Conservation (phyloP, 345 rosid species). For the Excoecaria agallocha region DNA sequence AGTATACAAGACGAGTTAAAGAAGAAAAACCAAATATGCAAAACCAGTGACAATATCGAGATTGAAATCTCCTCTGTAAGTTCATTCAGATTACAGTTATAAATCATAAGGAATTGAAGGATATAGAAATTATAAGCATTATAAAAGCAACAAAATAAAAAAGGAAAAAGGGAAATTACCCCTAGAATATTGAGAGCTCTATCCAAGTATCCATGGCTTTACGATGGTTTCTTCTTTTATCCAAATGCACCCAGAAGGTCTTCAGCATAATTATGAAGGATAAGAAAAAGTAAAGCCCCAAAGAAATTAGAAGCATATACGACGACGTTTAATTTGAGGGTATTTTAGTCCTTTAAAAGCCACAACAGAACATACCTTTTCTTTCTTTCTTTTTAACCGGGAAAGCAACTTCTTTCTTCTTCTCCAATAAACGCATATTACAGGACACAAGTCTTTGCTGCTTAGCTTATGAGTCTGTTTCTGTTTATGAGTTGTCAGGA, state of each 20-base stretch:
- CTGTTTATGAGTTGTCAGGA: background rate
- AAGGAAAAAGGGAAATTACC: background rate
- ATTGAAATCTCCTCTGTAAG: no score
- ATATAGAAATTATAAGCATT: background rate
- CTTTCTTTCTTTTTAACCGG: no score
- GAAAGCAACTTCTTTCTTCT: no score
- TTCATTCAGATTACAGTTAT: no score
- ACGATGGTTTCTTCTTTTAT: background rate
- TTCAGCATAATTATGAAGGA: background rate
- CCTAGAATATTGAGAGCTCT: background rate
- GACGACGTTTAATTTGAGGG: background rate
- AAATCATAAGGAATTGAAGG: background rate
- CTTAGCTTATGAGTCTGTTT: background rate
- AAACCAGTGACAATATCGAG: no score
- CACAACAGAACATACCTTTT: no score
- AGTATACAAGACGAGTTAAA: no score
- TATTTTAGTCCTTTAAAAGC: no score
- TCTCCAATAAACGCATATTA: no score
- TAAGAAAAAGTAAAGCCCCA: background rate
- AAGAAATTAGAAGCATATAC: background rate
- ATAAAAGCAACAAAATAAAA: background rate
- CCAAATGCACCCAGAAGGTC: conserved; percentile 2
- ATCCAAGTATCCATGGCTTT: background rate
- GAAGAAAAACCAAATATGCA: no score
- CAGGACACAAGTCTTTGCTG: no score